Base-by-base conservation (phyloP, 2,329 filamentous ascomycete genomes). In the Pseudogymnoascus sp. region DNA sequence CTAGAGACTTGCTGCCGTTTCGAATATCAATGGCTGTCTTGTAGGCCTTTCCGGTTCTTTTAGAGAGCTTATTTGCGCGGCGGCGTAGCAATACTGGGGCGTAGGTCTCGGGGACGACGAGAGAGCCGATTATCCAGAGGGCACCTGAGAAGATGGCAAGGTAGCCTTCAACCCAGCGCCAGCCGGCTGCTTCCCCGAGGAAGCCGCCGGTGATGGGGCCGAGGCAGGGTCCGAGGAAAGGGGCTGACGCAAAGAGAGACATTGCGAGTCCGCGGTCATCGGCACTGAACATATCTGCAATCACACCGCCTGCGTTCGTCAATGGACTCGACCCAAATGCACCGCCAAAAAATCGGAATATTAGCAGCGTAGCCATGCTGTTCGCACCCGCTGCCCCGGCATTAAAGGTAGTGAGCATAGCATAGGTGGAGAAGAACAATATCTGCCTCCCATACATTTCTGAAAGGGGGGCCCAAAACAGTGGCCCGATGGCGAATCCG, bases 141-240 rank as follows among this genome's bases (percentile, higher is more conserved):
- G 79, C 73, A 8, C 83, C 84, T 2, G 83, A 85, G 70, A 89
- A 86, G 63, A 84, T 83, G 59, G 81, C 79, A 69, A 85, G 79
- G 58, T 88, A 72, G 1, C 84, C 84, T 71, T 83, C 78, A 21
- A 89, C 81, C 87, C 87, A 89, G 67, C 84, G 77, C 88, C 87
- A 89, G 13, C 85, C 86, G n/a, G 78, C 79, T 1, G 79, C 77
- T 68, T 84, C 78, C 8, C 84, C 83, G 1, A 89, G 74, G 71
- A 89, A 90, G 1, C 86, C 86, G 64, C 84, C 84, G 5, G 82
- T 80, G 50, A 89, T 84, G 1, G 88, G 88, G 0, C 87, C 85
- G 69, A 75, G 82, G 61, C 74, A 76, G 81, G 87, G 85, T 1
- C 86, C 86, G 61, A 89, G 75, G 71, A 88, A 88, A 0, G 86